Evolutionary conservation across 1,139 yeast species (phyloP), one percentile per base, ranked within the genome.

Genomic region (Pichia sp.): DNA sequence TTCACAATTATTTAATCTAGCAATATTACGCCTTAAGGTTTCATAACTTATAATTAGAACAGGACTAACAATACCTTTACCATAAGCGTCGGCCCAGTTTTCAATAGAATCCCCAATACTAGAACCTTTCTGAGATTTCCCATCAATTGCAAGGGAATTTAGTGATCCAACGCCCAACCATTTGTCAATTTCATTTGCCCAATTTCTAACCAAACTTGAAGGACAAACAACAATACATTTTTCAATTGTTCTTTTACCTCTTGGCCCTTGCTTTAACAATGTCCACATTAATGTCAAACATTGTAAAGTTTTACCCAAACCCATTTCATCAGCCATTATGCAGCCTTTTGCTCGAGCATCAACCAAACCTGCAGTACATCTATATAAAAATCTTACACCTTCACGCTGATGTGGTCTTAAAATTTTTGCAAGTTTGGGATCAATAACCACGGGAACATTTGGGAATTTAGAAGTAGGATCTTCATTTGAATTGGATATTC

Each of bases 271-370:
- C 52, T 77, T 79, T 39, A 92, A 70, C 43, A 92, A 64, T 0
- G 98, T 92, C 98, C 98, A 92, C 87, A 92, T 76, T 37, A 92
- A 70, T 0, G 97, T 74, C 39, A 92, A 74, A 62, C 98, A 94
- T 63, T 92, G 99, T 37, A 92, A 70, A 0, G 99, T 92, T 61
- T 92, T 92, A 26, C 98, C 98, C 38, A 92, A 71, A 3, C 98
- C 98, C 98, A 92, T 92, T 66, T 89, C 99, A 68, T 92, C 99
- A 0, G 99, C 99, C 98, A 92, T 92, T 45, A 92, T 94, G 61
- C 98, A 92, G 1, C 99, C 99, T 60, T 83, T 80, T 0, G 97
- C 97, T 36, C 81, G 73, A 2, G 89, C 78, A 58, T 89, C 95
- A 27, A 87, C 74, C 37, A 90, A 66, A 0, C 99, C 98, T 0